Percentiles rank a stretch among this genome's conserved stretches.
These are phyloP conservation scores for Castanea mollissima DNA, from an alignment of 306 rosid genomes.

Conservation along the genomic window DNA sequence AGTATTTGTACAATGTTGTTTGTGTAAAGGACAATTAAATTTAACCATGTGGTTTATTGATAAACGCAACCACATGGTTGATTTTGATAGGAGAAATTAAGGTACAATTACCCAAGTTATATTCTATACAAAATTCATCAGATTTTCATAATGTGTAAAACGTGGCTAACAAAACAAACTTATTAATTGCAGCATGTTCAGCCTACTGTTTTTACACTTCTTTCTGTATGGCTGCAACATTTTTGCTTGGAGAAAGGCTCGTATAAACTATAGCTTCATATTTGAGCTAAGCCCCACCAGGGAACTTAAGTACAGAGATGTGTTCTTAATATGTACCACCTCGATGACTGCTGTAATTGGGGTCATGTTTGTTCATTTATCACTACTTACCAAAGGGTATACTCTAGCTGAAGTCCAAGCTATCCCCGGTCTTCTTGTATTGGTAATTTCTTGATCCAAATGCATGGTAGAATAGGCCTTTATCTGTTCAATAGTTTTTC, in stretches of 20 bases:
- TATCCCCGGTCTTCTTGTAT: constrained; percentile 77
- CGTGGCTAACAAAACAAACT: constrained; percentile 7
- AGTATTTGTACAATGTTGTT: constrained; percentile 2
- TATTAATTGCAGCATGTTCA: constrained; percentile 76
- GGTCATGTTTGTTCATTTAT: constrained; percentile 75
- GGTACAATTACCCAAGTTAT: too few relatives aligned
- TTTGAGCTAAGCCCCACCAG: constrained; percentile 68
- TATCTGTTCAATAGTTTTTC: not conserved
- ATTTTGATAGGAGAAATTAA: too few relatives aligned
- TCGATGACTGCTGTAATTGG: constrained; percentile 79
- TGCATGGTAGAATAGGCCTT: not conserved
- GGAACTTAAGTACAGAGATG: constrained; percentile 86
- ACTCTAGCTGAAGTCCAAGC: constrained; percentile 70
- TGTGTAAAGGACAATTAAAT: too few relatives aligned
- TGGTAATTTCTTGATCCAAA: constrained; percentile 48
- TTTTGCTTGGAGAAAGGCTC: constrained; percentile 82
- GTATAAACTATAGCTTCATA: constrained; percentile 87
- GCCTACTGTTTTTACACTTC: constrained; percentile 92
- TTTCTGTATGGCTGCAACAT: constrained; percentile 95
- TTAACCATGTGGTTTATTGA: too few relatives aligned
- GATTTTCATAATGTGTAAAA: constrained; percentile 6
- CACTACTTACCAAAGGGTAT: constrained; percentile 69
- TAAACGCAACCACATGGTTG: too few relatives aligned
- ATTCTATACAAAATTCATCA: not conserved
- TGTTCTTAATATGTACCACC: constrained; percentile 77